A percentile compares a stretch with the other conserved stretches of the same genome.
These are phyloP conservation scores for Mucor ambiguus DNA, from an alignment of 371 early-diverging fungal species.

Conservation along the genomic window DNA sequence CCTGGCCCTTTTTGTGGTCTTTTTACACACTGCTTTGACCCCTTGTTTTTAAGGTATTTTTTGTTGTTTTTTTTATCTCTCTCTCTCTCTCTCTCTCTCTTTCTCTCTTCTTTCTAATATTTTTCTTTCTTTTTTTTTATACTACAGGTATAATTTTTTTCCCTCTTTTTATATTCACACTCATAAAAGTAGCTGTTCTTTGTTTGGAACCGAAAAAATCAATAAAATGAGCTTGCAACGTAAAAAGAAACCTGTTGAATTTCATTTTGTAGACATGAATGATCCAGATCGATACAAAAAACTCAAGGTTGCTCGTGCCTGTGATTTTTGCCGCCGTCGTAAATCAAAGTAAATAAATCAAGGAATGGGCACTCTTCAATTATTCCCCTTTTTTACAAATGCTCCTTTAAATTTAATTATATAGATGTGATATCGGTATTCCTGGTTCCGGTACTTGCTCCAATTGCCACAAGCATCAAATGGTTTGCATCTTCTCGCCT, in stretches of 20 bases:
- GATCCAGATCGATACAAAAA: conserved; percentile 44
- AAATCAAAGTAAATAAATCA: conserved; percentile 45
- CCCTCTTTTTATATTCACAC: neutral
- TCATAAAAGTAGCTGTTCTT: neutral
- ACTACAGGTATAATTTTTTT: neutral
- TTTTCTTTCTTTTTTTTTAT: conserved; percentile 9
- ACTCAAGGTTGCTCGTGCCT: conserved; percentile 46
- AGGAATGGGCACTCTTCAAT: conserved; percentile 2
- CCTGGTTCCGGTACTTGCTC: conserved; percentile 45
- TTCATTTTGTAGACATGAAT: conserved; percentile 49
- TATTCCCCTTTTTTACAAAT: conserved; percentile 1
- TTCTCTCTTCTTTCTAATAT: conserved; percentile 6
- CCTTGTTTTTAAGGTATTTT: conserved; percentile 14
- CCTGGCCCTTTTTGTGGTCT: conserved; percentile 15
- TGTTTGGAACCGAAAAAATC: conserved; percentile 6
- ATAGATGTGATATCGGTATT: conserved; percentile 41
- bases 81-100: neutral
- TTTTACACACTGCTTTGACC: conserved; percentile 2
- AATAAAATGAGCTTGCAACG: conserved; percentile 22
- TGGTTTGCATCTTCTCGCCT: conserved; percentile 32
- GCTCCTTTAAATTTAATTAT: conserved; percentile 5
- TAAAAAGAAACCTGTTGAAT: conserved; percentile 33
- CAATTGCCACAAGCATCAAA: conserved; percentile 34
- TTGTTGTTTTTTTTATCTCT: conserved; percentile 3
- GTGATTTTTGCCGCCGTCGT: conserved; percentile 46